These are phyloP conservation scores for Medicago ruthenica DNA, from an alignment of 306 rosid genomes.

Conservation along the genomic window DNA sequence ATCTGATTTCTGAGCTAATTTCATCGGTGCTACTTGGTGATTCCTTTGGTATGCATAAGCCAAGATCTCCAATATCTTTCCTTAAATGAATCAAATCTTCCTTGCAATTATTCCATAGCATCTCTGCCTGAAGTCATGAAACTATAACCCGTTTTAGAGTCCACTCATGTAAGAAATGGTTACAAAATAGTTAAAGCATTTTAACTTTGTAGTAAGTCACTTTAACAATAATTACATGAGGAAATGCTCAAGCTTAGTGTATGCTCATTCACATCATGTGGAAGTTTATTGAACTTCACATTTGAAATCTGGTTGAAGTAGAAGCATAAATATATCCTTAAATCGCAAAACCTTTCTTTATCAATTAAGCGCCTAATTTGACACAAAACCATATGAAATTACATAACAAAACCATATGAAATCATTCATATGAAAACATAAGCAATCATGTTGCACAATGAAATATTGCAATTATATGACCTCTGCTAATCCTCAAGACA, in stretches of 20 bases:
- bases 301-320: too few species aligned
- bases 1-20: conserved; percentile 45
- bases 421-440: not conserved
- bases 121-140: conserved; percentile 69
- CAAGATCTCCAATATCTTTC: conserved; percentile 51
- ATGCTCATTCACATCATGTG: conserved; percentile 1
- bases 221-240: conserved; percentile 12
- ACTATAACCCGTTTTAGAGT: conserved; percentile 48
- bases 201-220: not conserved
- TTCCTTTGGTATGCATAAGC: conserved; percentile 54
- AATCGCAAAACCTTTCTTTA: not conserved
- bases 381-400: too few species aligned
- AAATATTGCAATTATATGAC: too few species aligned
- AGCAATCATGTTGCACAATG: too few species aligned
- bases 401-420: too few species aligned
- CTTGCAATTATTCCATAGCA: conserved; percentile 66
- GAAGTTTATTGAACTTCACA: too few species aligned
- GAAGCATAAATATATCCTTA: conserved; percentile 3
- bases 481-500: not conserved
- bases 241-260: conserved; percentile 6
- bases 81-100: conserved; percentile 62
- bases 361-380: not conserved
- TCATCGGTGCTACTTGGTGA: conserved; percentile 41
- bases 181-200: conserved; percentile 29
- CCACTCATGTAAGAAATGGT: conserved; percentile 14